Base-by-base conservation (phyloP, 2,329 filamentous ascomycete species). In the Fusarium algeriense region DNA sequence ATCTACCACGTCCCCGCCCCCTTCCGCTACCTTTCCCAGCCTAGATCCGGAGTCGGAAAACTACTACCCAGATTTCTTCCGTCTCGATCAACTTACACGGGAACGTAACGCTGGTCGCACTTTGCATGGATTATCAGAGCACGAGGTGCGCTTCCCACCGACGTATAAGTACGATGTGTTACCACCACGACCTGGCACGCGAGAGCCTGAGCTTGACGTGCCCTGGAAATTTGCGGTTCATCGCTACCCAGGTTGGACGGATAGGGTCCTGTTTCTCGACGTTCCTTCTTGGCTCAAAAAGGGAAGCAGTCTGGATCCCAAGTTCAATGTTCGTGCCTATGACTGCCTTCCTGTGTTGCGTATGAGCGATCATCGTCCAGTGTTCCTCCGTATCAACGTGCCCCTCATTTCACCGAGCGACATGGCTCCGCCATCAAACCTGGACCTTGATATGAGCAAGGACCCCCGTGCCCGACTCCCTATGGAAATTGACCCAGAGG, bases 211-310 rank as follows among this genome's bases (percentile, higher is more conserved):
- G 56, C 64, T 73, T 40, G 75, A 77, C 34, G 75, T 77, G 32
- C 75, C 75, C n/a, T 76, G 73, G 72, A 61, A 60, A 35, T 77
- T 94, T 88, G 93, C 94, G 11, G 84, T 85, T 62, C 93, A 97
- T 79, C 90, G 96, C 48, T 97, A 93, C 87, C 95, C 96, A 2
- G 91, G 91, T 76, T 98, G 95, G 96, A 97, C 94, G 76, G 96
- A 98, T 80, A 90, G 96, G 6, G 91, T 98, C 23, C 84, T 98
- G 23, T 98, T 90, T 80, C 84, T 95, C 6, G 88, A 92, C 55
- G 82, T 87, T 26, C 89, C 87, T 23, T 80, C 80, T 26, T 90
- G 87, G 86, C 78, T 85, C 41, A 80, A 80, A 76, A 79, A 71
- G 35, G 63, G 63, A 38, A 41, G 53, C 20, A 44, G 60, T 59